Conservation (phyloP, 345 rosid species). For the Cardamine resedifolia region DNA sequence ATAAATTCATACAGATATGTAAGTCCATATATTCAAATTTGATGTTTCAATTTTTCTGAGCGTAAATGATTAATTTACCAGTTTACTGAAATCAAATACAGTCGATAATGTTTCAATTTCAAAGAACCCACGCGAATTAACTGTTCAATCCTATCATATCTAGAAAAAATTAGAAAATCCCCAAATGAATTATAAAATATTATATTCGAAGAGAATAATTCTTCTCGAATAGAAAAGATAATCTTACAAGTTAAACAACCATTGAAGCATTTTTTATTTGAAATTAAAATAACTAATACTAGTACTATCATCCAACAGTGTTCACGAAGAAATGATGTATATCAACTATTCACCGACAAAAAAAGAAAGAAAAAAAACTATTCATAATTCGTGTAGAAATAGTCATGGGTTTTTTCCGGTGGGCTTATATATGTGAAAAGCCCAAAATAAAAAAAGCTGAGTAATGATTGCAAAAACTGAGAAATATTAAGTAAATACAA, state of each 20-base stretch:
- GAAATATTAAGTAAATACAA: background rate
- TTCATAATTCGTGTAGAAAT: background rate
- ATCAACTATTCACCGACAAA: background rate
- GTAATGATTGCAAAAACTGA: background rate
- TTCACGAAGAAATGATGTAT: background rate
- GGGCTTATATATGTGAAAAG: background rate
- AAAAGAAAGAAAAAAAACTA: background rate
- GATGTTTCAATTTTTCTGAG: background rate
- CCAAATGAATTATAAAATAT: background rate
- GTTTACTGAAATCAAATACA: background rate
- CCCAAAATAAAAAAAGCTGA: background rate
- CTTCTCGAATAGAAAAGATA: background rate
- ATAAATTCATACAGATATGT: background rate
- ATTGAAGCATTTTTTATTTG: conserved; percentile 12
- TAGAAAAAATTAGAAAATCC: background rate
- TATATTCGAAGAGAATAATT: background rate
- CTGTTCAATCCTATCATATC: background rate
- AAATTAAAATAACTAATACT: background rate
- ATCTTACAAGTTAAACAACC: conserved; percentile 19
- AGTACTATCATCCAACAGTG: background rate
- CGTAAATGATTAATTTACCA: background rate
- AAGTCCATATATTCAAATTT: background rate
- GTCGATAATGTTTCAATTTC: background rate
- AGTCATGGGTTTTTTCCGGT: background rate
- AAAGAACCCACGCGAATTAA: background rate